These are phyloP conservation scores for Cocos nucifera DNA, from an alignment of 176 grass and related monocot genomes.

Conservation along the genomic window DNA sequence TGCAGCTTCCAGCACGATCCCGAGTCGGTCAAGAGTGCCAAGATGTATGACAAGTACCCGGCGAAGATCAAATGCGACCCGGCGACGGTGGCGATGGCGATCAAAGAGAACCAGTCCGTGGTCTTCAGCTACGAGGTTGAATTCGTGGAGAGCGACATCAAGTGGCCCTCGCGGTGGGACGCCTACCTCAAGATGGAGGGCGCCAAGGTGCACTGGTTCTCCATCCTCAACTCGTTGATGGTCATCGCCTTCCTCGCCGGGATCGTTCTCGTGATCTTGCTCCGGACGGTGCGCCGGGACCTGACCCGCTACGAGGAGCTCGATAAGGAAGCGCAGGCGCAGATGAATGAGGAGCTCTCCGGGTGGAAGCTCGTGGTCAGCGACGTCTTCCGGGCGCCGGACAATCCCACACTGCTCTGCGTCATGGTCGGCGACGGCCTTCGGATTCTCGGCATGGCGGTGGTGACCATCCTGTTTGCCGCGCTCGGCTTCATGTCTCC, in stretches of 20 bases:
- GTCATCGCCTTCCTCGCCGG: slow-evolving; percentile 51
- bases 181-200: slow-evolving; percentile 56
- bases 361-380: slow-evolving; percentile 53
- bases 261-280: slow-evolving; percentile 52
- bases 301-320: slow-evolving; percentile 45
- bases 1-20: slow-evolving; percentile 44
- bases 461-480: slow-evolving; percentile 58
- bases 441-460: slow-evolving; percentile 50
- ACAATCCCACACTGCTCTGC: slow-evolving; percentile 36
- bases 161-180: slow-evolving; percentile 72
- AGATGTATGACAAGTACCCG: slow-evolving; percentile 42
- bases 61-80: slow-evolving; percentile 32
- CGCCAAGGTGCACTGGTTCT: slow-evolving; percentile 62
- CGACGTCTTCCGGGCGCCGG: slow-evolving; percentile 43
- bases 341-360: slow-evolving; percentile 33
- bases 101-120: slow-evolving; percentile 25
- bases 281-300: slow-evolving; percentile 56
- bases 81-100: slow-evolving; percentile 28
- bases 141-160: slow-evolving; percentile 34
- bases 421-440: slow-evolving; percentile 54
- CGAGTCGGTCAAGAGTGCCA: slow-evolving; percentile 6
- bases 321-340: slow-evolving; percentile 10
- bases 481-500: slow-evolving; percentile 80
- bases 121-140: slow-evolving; percentile 46
- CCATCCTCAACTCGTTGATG: slow-evolving; percentile 58